phyloP scores from a whole-genome alignment of 768 basidiomycete genomes.

The Lyophyllum semitale region DNA sequence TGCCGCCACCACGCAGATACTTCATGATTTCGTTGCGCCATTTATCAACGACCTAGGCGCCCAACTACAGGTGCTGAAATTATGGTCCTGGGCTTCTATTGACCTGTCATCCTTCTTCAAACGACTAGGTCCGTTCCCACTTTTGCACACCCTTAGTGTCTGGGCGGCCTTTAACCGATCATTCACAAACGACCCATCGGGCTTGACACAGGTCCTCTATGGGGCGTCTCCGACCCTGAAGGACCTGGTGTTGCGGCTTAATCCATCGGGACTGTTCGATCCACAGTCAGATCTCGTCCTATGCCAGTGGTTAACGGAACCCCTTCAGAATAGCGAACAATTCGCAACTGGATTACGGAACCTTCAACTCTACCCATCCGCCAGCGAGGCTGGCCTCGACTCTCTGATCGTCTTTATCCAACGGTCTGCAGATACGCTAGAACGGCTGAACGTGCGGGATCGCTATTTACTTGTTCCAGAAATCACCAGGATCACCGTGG shows the following conservation, averaged over 20 bases:
- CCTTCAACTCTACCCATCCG: constrained; percentile 45
- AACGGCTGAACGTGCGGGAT: constrained; percentile 37
- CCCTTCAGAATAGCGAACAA: constrained; percentile 25
- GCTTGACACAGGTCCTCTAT: constrained; percentile 34
- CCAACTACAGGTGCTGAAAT: constrained; percentile 33
- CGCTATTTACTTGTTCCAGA: constrained; percentile 39
- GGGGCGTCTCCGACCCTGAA: constrained; percentile 31
- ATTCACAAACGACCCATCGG: constrained; percentile 33
- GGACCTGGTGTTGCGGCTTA: constrained; percentile 39
- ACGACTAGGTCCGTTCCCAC: constrained; percentile 31
- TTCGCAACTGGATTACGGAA: constrained; percentile 30
- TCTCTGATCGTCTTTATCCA: constrained; percentile 32
- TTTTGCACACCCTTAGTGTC: constrained; percentile 32
- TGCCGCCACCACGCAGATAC: constrained; percentile 10
- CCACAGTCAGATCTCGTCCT: constrained; percentile 34
- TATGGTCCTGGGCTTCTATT: constrained; percentile 42
- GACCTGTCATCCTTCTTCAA: constrained; percentile 44
- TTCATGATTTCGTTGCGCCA: constrained; percentile 36
- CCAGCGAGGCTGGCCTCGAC: constrained; percentile 32
- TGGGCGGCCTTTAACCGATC: constrained; percentile 42
- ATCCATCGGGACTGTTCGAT: constrained; percentile 31
- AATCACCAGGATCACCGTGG: constrained; percentile 23
- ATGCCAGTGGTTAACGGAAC: constrained; percentile 33
- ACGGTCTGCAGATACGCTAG: constrained; percentile 33
- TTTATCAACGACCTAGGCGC: constrained; percentile 39